Evolutionary conservation across 1,284 basidiomycete genomes (phyloP).

Genomic region (Moniliella sp.): DNA sequence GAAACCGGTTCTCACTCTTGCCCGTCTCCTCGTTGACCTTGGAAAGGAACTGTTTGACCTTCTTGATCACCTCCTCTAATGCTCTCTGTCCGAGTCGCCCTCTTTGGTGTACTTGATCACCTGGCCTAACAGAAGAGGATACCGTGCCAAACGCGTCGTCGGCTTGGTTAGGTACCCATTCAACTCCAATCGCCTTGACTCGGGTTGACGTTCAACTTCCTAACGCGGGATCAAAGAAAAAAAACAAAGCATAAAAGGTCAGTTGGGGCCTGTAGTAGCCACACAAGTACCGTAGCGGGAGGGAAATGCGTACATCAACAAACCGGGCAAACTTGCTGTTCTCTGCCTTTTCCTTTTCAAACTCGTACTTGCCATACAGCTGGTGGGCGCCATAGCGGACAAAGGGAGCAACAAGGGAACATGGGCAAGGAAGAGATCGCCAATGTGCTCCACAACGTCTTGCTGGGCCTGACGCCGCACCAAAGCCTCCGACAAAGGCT

Average conservation of each 20-base stretch:
- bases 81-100: conserved; percentile 64
- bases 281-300: not conserved
- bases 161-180: conserved; percentile 95
- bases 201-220: conserved; percentile 68
- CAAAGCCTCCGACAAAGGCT: conserved; percentile 67
- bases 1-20: conserved; percentile 77
- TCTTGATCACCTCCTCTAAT: conserved; percentile 56
- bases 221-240: not conserved
- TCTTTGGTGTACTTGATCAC: conserved; percentile 80
- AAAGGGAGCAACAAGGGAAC: conserved; percentile 68
- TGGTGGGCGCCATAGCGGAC: conserved; percentile 90
- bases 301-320: conserved; percentile 44
- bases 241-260: not conserved
- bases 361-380: conserved; percentile 91
- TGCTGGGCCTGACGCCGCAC: conserved; percentile 84
- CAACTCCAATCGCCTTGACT: conserved; percentile 90
- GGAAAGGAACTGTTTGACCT: conserved; percentile 60
- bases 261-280: not conserved
- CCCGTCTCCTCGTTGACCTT: conserved; percentile 81
- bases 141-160: conserved; percentile 84
- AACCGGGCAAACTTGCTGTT: conserved; percentile 87
- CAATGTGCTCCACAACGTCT: conserved; percentile 72
- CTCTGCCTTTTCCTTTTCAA: conserved; percentile 88
- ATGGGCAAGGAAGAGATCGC: conserved; percentile 70
- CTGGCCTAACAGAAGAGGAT: conserved; percentile 76